phyloP scores from a whole-genome alignment of 1,139 yeast genomes.

The Yamadazyma blattariae region DNA sequence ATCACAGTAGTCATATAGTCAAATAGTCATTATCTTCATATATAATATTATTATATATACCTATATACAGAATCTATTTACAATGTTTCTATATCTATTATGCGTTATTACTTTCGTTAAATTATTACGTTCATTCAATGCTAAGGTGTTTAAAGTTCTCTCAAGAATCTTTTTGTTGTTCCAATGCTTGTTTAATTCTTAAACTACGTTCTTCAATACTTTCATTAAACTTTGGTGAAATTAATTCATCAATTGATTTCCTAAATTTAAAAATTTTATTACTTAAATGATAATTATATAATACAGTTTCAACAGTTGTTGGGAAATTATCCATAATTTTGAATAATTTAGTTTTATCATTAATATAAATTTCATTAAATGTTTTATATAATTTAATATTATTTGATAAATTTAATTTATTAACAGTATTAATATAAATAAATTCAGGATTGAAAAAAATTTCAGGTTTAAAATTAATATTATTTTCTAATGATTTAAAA shows the following conservation, averaged over 20 bases:
- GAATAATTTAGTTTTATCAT: slow-evolving; percentile 18
- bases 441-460: slow-evolving; percentile 13
- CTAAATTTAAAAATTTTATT: slow-evolving; percentile 22
- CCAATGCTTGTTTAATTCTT: slow-evolving; percentile 18
- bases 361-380: slow-evolving; percentile 17
- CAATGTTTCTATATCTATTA: no score
- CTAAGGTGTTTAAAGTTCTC: no score
- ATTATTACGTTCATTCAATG: no score
- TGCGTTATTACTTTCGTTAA: no score
- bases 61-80: no score
- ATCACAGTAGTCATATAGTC: no score
- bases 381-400: slow-evolving; percentile 3
- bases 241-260: slow-evolving; percentile 18
- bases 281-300: slow-evolving; percentile 13
- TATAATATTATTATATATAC: no score
- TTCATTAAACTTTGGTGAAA: slow-evolving; percentile 18
- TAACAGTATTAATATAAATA: slow-evolving; percentile 4
- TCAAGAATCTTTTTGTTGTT: no score
- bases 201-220: slow-evolving; percentile 18
- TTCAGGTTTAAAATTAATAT: slow-evolving; percentile 10
- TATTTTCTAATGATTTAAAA: slow-evolving; percentile 6
- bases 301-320: slow-evolving; percentile 28
- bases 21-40: no score
- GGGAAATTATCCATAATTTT: slow-evolving; percentile 33
- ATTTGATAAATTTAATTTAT: slow-evolving; percentile 6